Conservation (phyloP, 768 basidiomycete genomes). For the Suillus americanus region DNA sequence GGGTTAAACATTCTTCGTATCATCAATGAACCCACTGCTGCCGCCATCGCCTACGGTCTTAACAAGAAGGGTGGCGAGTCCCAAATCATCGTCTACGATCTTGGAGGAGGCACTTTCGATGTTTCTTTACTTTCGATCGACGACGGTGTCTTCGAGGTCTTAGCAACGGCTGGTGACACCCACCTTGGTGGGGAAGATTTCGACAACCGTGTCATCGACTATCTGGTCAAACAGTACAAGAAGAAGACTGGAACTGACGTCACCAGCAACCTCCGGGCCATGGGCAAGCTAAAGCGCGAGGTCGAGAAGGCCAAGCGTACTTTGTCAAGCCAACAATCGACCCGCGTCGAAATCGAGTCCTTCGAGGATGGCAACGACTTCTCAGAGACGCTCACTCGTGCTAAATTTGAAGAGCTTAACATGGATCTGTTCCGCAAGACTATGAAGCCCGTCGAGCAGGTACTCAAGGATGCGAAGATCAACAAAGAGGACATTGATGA, state of each 20-base stretch:
- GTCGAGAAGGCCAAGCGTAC: slow-evolving; percentile 97
- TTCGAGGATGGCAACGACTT: slow-evolving; percentile 98
- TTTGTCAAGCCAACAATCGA: slow-evolving; percentile 84
- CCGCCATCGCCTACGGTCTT: slow-evolving; percentile 97
- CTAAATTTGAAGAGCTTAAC: slow-evolving; percentile 99
- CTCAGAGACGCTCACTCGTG: slow-evolving; percentile 93
- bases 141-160: slow-evolving; percentile 88
- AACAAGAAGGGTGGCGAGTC: slow-evolving; percentile 95
- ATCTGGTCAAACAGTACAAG: slow-evolving; percentile 89
- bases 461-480: slow-evolving; percentile 95
- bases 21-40: slow-evolving; percentile 97
- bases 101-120: slow-evolving; percentile 98
- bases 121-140: slow-evolving; percentile 95
- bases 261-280: slow-evolving; percentile 72
- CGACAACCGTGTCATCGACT: slow-evolving; percentile 90
- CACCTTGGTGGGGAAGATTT: slow-evolving; percentile 97
- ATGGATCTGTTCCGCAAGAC: slow-evolving; percentile 99
- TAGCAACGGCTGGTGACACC: slow-evolving; percentile 92
- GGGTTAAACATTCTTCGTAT: slow-evolving; percentile 95
- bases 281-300: slow-evolving; percentile 91
- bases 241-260: slow-evolving; percentile 89
- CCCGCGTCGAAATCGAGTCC: slow-evolving; percentile 91
- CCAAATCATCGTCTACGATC: slow-evolving; percentile 97
- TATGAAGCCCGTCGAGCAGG: slow-evolving; percentile 99
- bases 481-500: slow-evolving; percentile 98